A percentile compares a stretch with the other conserved stretches of the same genome.
phyloP scores from a whole-genome alignment of 2,329 filamentous ascomycete genomes.

The Paraphoma sp. region DNA sequence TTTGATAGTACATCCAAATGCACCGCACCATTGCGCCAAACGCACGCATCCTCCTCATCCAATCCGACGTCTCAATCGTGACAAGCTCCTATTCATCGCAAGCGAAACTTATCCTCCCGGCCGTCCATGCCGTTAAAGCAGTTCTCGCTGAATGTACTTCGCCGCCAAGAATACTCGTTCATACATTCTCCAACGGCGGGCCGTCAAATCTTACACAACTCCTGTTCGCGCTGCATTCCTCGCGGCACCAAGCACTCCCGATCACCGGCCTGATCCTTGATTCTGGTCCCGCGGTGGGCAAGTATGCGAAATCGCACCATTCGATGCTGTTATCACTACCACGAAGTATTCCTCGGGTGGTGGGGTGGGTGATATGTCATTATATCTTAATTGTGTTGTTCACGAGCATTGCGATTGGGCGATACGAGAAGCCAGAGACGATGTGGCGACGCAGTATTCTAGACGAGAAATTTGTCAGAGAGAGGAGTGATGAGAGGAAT shows the following conservation, averaged over 20 bases:
- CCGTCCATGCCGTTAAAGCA: conserved; percentile 6
- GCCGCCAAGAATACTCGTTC: conserved; percentile 10
- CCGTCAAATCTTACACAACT: conserved; percentile 12
- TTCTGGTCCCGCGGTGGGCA: conserved; percentile 4
- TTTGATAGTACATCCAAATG: conserved; percentile 10
- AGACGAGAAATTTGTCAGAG: conserved; percentile 6
- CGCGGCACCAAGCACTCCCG: conserved; percentile 1
- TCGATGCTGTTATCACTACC: conserved; percentile 12
- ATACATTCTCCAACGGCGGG: conserved; percentile 24
- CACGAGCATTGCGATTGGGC: background rate
- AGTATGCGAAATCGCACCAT: conserved; percentile 24
- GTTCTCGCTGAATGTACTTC: conserved; percentile 9
- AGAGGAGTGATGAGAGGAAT: background rate
- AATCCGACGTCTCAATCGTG: conserved; percentile 14
- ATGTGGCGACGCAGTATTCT: conserved; percentile 6
- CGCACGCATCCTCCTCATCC: conserved; percentile 20
- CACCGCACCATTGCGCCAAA: conserved; percentile 14
- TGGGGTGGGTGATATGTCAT: background rate
- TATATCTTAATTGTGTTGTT: conserved; percentile 3
- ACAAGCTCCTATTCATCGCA: conserved; percentile 10
- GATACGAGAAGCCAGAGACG: conserved; percentile 11
- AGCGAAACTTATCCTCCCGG: conserved; percentile 14
- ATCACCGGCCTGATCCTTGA: conserved; percentile 16
- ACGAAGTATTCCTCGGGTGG: background rate
- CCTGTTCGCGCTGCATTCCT: background rate